Base-by-base conservation (phyloP, 768 basidiomycete species). In the Chalciporus chontae region DNA sequence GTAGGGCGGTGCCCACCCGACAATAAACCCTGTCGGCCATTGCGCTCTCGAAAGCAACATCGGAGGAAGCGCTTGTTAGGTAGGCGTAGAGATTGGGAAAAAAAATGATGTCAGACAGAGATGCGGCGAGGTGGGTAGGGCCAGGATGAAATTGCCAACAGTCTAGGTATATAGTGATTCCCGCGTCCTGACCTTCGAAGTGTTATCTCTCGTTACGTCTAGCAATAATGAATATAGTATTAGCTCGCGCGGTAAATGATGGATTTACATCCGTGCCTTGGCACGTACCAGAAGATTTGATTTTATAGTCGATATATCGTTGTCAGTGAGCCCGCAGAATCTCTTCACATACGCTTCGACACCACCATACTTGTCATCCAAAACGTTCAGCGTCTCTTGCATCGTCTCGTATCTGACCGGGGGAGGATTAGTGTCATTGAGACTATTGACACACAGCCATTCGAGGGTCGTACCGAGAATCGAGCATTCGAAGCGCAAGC, bases 401-500 rank as follows among this genome's bases (percentile, higher is more conserved):
- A 92, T 92, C 1, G 87, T 88, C 59, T 84, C 85, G 40, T 74
- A 77, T 44, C 90, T 90, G 53, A 32, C 5, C 15, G n/a, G 3
- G 31, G 19, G 26, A 26, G 26, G 24, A 24, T 3, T 6, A 26
- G 8, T 26, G 8, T 13, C 8, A 24, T 26, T 44, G 32, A 53
- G 46, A 8, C 24, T 21, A 32, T n/a, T 34, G 19, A 9, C 11
- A 26, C 17, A 23, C 21, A 36, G 40, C n/a, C 14, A 24, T 7
- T 31, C 21, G 18, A 34, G 40, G n/a, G 23, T 26, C 53, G 45
- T 61, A 87, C 88, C 84, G 78, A 57, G 87, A 90, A 4, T 84
- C 80, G 45, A 91, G 80, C 86, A 90, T 87, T 53, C 87, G 90
- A n/a, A 88, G 70, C 2, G 87, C 87, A 19, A 87, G 86, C 48